A percentile compares a stretch with the other conserved stretches of the same genome.
Evolutionary conservation across 305 asterid genomes (phyloP).

Genomic region (Stenogyne calaminthoides): DNA sequence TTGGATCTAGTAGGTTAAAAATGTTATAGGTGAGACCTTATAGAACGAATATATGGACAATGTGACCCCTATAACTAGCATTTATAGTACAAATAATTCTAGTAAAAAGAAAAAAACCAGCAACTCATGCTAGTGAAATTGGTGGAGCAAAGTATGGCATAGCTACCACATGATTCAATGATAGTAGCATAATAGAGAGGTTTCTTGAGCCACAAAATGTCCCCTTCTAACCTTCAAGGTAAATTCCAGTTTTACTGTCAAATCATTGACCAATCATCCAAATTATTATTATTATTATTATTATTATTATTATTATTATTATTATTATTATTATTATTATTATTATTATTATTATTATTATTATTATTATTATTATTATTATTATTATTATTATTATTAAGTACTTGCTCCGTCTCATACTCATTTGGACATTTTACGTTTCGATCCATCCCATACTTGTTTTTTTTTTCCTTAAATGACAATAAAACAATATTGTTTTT

Average conservation of each 20-base stretch:
- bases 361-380: no score
- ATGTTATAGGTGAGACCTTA: background rate
- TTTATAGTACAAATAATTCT: background rate
- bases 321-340: no score
- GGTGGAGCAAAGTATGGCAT: constrained; percentile 18
- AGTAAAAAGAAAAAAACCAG: background rate
- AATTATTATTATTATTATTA: background rate
- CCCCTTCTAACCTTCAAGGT: background rate
- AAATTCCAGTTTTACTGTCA: background rate
- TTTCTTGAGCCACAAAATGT: background rate
- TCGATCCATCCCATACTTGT: no score
- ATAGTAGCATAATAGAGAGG: background rate
- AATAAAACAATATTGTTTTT: no score
- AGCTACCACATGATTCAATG: constrained; percentile 33
- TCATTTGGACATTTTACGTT: no score
- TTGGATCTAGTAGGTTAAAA: background rate
- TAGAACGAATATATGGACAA: background rate
- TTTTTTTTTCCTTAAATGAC: no score
- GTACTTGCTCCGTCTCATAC: no score
- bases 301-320: no score
- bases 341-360: no score
- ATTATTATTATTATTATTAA: no score
- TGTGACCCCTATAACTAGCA: background rate
- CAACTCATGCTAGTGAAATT: background rate
- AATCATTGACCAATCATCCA: background rate